Conservation (phyloP, 805 yeast species). For the Myxozyma vanderwaltii region DNA sequence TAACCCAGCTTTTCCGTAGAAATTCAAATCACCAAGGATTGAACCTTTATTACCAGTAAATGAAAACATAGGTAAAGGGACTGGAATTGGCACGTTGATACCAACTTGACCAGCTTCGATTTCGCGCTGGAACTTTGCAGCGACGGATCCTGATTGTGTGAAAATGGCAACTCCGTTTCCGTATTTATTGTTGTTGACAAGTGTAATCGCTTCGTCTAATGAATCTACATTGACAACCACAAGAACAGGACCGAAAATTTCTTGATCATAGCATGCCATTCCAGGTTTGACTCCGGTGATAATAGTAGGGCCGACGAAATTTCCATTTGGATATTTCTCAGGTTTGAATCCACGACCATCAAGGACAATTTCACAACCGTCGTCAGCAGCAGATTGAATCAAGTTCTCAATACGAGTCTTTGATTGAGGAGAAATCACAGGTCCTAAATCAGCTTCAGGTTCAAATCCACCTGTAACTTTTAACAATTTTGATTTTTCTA, state of each 20-base stretch:
- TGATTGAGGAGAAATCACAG: slow-evolving; percentile 65
- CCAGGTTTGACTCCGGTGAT: slow-evolving; percentile 64
- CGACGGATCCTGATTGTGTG: slow-evolving; percentile 69
- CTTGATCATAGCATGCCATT: slow-evolving; percentile 71
- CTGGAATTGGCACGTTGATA: slow-evolving; percentile 77
- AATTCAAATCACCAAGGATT: slow-evolving; percentile 76
- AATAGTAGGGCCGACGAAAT: slow-evolving; percentile 73
- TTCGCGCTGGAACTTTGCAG: slow-evolving; percentile 67
- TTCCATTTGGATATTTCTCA: slow-evolving; percentile 58
- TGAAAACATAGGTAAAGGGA: slow-evolving; percentile 78
- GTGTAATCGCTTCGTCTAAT: slow-evolving; percentile 65
- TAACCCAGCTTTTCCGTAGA: slow-evolving; percentile 76
- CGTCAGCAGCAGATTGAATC: slow-evolving; percentile 58
- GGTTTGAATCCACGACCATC: slow-evolving; percentile 62
- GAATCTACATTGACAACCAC: slow-evolving; percentile 63
- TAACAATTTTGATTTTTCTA: slow-evolving; percentile 57
- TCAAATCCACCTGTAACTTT: slow-evolving; percentile 69
- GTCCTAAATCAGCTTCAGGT: slow-evolving; percentile 65
- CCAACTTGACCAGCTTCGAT: slow-evolving; percentile 79
- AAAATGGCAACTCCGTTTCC: slow-evolving; percentile 75
- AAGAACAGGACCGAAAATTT: slow-evolving; percentile 76
- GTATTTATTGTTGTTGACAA: slow-evolving; percentile 62
- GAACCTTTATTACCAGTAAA: slow-evolving; percentile 77
- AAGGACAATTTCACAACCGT: slow-evolving; percentile 63
- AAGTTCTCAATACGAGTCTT: slow-evolving; percentile 57